A percentile compares a stretch with the other conserved stretches of the same genome.
Conservation (phyloP, 345 rosid genomes). For the Linum usitatissimum region DNA sequence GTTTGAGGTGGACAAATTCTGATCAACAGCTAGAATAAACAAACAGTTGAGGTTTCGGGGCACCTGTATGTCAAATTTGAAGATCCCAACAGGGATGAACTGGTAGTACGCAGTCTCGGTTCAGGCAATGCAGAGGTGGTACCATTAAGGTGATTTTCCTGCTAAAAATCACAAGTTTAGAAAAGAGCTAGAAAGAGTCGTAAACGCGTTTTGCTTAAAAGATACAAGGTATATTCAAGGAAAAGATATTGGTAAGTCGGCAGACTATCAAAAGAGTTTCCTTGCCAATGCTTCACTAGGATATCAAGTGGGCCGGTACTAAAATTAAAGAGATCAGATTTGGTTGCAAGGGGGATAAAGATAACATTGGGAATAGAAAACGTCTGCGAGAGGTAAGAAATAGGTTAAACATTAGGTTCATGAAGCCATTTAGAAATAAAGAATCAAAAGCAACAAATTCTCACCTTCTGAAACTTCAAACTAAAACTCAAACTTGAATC, state of each 20-base stretch:
- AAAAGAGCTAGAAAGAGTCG: neutral
- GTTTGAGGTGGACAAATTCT: constrained; percentile 3
- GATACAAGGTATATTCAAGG: neutral
- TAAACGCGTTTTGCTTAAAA: neutral
- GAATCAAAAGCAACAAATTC: neutral
- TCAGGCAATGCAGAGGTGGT: constrained; percentile 24
- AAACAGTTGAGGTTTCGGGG: neutral
- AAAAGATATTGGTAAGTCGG: neutral
- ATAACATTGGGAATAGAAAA: neutral
- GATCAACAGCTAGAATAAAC: constrained; percentile 1
- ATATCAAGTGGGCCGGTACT: neutral
- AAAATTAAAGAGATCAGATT: neutral
- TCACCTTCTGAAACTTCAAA: neutral
- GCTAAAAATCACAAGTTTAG: neutral
- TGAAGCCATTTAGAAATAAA: neutral
- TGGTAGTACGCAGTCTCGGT: constrained; percentile 23
- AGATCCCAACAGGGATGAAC: constrained; percentile 23
- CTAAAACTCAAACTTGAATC: constrained; percentile 4
- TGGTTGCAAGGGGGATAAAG: neutral
- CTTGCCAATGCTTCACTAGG: no score
- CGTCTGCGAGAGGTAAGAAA: neutral
- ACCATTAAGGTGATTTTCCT: constrained; percentile 15
- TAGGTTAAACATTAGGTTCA: neutral
- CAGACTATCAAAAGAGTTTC: neutral
- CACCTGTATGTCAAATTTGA: constrained; percentile 43